Conservation (phyloP, 2,329 filamentous ascomycete species). For the Pseudogymnoascus destructans region DNA sequence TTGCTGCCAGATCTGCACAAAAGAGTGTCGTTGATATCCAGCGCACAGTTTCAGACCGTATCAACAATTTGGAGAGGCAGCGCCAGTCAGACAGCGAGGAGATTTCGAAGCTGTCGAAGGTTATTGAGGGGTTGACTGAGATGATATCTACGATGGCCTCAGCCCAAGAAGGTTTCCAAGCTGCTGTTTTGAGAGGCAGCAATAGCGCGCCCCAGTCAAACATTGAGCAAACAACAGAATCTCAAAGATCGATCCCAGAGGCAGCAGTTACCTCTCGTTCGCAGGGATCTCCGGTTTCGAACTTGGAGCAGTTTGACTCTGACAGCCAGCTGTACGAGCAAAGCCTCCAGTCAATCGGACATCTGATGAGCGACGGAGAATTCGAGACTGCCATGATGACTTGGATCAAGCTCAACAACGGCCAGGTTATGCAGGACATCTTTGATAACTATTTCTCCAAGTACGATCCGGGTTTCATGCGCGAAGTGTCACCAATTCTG, state of each 20-base stretch:
- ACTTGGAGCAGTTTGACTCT: neutral
- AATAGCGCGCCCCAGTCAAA: constrained; percentile 30
- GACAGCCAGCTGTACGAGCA: neutral
- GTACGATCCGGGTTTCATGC: constrained; percentile 39
- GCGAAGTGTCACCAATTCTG: constrained; percentile 45
- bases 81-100: constrained; percentile 36
- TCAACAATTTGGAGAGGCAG: constrained; percentile 15
- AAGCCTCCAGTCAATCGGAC: constrained; percentile 3
- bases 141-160: constrained; percentile 58
- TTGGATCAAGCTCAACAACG: constrained; percentile 35
- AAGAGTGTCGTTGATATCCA: constrained; percentile 58
- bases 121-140: constrained; percentile 53
- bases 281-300: neutral
- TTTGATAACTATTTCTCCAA: constrained; percentile 43
- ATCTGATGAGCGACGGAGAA: constrained; percentile 42
- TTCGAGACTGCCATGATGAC: constrained; percentile 51
- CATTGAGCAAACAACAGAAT: constrained; percentile 16
- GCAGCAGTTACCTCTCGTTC: neutral
- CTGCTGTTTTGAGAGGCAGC: constrained; percentile 44
- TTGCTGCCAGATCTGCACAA: constrained; percentile 53
- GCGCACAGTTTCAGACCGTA: constrained; percentile 32
- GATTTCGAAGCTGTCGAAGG: constrained; percentile 57
- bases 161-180: constrained; percentile 56
- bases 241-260: neutral
- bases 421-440: constrained; percentile 38